Percentiles rank a stretch among this genome's conserved stretches.
Evolutionary conservation across 345 rosid genomes (phyloP).

Genomic region (Ceriops zippeliana): DNA sequence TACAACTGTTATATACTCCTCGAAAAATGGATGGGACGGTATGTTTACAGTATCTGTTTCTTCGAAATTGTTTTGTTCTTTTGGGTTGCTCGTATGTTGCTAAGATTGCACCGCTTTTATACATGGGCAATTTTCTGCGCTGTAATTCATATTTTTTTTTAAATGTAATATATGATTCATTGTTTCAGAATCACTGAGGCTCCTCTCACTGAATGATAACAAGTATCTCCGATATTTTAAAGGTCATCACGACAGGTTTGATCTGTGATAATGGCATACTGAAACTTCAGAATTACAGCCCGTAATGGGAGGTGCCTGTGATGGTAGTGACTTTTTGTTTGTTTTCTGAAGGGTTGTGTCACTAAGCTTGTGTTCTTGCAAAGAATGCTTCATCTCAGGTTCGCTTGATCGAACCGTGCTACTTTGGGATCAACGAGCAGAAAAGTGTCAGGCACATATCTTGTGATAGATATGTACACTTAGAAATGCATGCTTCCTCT

Average conservation of each 20-base stretch:
- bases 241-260: constrained; percentile 98
- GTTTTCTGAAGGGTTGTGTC: constrained; percentile 70
- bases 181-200: constrained; percentile 71
- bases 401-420: constrained; percentile 95
- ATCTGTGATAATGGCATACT: constrained; percentile 6
- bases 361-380: constrained; percentile 79
- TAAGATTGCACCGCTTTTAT: background rate
- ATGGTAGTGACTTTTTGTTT: constrained; percentile 2
- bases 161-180: background rate
- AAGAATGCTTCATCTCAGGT: constrained; percentile 86
- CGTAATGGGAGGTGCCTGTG: background rate
- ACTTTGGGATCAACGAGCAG: constrained; percentile 97
- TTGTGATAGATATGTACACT: background rate
- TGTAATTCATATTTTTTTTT: constrained; percentile 5
- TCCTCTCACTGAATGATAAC: constrained; percentile 90
- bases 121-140: background rate
- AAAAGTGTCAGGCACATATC: constrained; percentile 79
- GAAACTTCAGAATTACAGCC: constrained; percentile 10
- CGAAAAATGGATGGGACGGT: constrained; percentile 99
- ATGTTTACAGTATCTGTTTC: constrained; percentile 17
- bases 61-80: background rate
- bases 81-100: background rate
- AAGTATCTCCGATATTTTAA: constrained; percentile 87
- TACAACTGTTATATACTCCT: constrained; percentile 90
- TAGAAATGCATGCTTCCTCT: background rate